Evolutionary conservation across 2,329 filamentous ascomycete species (phyloP), one percentile per base, ranked within the genome.

Genomic region (Alternaria gaisen): DNA sequence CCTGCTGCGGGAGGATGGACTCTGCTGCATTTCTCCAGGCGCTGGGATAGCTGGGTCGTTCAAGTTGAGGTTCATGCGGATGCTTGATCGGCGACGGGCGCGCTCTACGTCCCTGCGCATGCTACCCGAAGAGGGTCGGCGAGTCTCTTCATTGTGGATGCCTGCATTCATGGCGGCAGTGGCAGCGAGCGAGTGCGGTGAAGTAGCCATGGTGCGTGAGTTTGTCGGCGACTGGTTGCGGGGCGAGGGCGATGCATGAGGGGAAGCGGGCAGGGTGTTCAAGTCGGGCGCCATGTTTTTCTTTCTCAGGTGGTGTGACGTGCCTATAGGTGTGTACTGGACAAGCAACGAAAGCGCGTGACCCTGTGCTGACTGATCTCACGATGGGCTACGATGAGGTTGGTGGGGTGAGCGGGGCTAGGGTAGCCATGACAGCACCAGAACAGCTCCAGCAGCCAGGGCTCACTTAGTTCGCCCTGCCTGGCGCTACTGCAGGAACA

Each of bases 111-210:
- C 72, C 60, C 72, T 66, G 14, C 74, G 69, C 53, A 86, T 74
- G 42, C 87, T 87, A 68, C 79, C 85, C 5, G 87, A 87, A 3
- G 78, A 80, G 34, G 74, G 72, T 3, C 73, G 71, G 48, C 63
- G 66, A 51, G 86, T 85, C 40, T 86, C 83, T 72, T 91, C 87
- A 65, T 86, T 87, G 67, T 91, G 88, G 28, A 93, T 86, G 53
- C 91, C 88, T 28, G 91, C 90, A 75, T 94, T 94, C 78, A 94
- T 86, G 43, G 90, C 89, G 8, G 91, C 91, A 12, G 91, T 88
- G 53, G 91, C 91, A 74, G 91, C 91, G 10, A 95, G 84, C 14
- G 91, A 93, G 63, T 87, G 85, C 41, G 90, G 88, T 34, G 90
- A 86, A 51, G 87, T 88, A 68, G 90, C 84, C 67, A 76, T 73